Base-by-base conservation (phyloP, 768 basidiomycete species). In the Leccinum barrowsii region DNA sequence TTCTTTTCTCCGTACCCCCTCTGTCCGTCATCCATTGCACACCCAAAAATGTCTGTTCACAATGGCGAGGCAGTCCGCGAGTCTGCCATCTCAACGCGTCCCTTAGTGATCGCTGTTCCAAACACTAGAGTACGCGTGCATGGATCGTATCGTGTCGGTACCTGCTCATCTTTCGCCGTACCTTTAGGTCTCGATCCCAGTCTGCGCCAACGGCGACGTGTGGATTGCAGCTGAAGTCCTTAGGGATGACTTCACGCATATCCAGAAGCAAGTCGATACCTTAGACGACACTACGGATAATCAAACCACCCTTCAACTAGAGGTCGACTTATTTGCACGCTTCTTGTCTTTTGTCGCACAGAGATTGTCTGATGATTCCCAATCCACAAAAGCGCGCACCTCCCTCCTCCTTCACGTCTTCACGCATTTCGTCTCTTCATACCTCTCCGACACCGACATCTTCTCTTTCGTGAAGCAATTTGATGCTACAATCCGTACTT, bases 181-280 rank as follows among this genome's bases (percentile, higher is more conserved):
- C 48, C 46, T 51, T 64, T 13, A 94, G 92, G 74, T 96, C 60
- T 87, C 90, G 61, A 86, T 98, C 73, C 93, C 92, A 49, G 90
- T 97, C 58, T 87, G 92, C 49, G 86, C 90, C n/a, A 76, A 78
- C 40, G 62, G 78, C 63, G 85, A 94, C 73, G 85, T 92, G 74
- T 97, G 95, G 94, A 92, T 94, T 69, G 83, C 86, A 55, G 94
- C 94, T 53, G 94, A 96, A 76, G 85, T 94, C 68, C 84, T 96
- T 57, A 81, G 90, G 67, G 94, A 97, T 68, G 91, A 94, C 59
- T 98, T 96, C 72, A 75, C 80, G 56, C 84, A 92, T 73, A 73
- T 80, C 56, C 83, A 85, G 70, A 78, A 78, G 32, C 80, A 78
- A 71, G 63, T 81, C 72, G 82, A 87, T 72, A 77, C 80, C 63